phyloP scores from a whole-genome alignment of 2,329 filamentous ascomycete genomes.

The Penicillium brasilianum region DNA sequence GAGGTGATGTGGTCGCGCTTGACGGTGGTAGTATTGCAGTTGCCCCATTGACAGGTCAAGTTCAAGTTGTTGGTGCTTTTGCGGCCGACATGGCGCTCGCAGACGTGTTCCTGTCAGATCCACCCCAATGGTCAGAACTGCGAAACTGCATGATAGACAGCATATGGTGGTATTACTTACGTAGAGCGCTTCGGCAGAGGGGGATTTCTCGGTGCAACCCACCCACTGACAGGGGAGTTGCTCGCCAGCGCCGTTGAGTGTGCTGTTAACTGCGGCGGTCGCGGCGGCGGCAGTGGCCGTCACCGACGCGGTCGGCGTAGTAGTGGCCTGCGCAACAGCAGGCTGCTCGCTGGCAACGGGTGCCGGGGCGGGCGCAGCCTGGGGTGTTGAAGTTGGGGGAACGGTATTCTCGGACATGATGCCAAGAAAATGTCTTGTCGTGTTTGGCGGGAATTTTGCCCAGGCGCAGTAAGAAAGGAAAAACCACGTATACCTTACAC shows the following conservation, averaged over 20 bases:
- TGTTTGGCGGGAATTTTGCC: slow-evolving; percentile 35
- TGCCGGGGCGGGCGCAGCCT: slow-evolving; percentile 33
- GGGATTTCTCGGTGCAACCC: slow-evolving; percentile 64
- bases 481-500: slow-evolving; percentile 12
- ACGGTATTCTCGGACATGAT: slow-evolving; percentile 47
- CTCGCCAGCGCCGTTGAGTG: slow-evolving; percentile 43
- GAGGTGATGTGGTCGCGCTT: slow-evolving; percentile 99
- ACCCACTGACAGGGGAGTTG: slow-evolving; percentile 64
- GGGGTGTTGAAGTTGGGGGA: slow-evolving; percentile 33
- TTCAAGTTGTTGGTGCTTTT: slow-evolving; percentile 99
- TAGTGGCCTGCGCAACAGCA: slow-evolving; percentile 30
- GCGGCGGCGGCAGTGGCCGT: slow-evolving; percentile 45
- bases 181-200: slow-evolving; percentile 66
- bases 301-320: slow-evolving; percentile 38
- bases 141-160: no score
- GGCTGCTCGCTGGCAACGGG: slow-evolving; percentile 34
- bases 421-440: slow-evolving; percentile 47
- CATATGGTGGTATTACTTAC: slow-evolving; percentile 48
- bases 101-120: slow-evolving; percentile 81
- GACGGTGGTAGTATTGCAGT: slow-evolving; percentile 93
- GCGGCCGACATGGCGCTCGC: slow-evolving; percentile 95
- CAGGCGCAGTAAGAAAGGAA: slow-evolving; percentile 24
- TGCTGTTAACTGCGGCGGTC: slow-evolving; percentile 43
- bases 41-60: slow-evolving; percentile 95
- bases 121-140: slow-evolving; percentile 2